phyloP scores from a whole-genome alignment of 495 filamentous ascomycete genomes.

The Penicillium simplicissimum region DNA sequence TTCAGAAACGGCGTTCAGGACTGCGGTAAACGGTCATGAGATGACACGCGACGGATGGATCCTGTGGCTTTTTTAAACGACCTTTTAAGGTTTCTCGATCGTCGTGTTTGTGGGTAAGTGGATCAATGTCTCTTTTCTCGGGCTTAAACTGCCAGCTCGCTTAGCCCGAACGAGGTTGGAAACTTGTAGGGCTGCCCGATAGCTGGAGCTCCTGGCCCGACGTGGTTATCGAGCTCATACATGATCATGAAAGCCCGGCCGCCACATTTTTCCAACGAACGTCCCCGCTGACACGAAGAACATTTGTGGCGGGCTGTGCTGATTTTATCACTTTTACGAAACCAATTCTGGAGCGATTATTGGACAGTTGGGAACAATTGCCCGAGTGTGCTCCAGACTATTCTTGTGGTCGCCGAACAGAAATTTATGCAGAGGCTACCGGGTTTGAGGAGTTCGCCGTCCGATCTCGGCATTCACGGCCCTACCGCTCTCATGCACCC shows the following conservation, averaged over 20 bases:
- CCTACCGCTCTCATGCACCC: not conserved
- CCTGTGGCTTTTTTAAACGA: not conserved
- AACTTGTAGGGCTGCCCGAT: not conserved
- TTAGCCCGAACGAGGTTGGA: not conserved
- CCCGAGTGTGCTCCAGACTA: not conserved
- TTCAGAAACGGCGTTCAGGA: not conserved
- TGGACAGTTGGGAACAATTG: not conserved
- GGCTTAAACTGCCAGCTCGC: not conserved
- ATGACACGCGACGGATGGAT: not conserved
- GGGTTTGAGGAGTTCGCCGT: slow-evolving; percentile 1
- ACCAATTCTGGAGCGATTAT: not conserved
- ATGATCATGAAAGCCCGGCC: not conserved
- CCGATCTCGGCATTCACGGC: not conserved
- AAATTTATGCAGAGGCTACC: not conserved
- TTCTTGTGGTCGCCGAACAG: not conserved
- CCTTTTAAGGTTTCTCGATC: not conserved
- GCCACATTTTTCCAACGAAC: not conserved
- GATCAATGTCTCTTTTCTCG: no score
- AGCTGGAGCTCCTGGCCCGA: not conserved
- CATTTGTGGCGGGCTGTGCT: not conserved
- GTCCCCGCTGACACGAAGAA: not conserved
- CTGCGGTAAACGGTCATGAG: not conserved
- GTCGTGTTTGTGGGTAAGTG: not conserved
- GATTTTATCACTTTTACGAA: not conserved
- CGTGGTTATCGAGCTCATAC: not conserved